phyloP scores from a whole-genome alignment of 2,329 filamentous ascomycete species.

The Monosporascus sp. region DNA sequence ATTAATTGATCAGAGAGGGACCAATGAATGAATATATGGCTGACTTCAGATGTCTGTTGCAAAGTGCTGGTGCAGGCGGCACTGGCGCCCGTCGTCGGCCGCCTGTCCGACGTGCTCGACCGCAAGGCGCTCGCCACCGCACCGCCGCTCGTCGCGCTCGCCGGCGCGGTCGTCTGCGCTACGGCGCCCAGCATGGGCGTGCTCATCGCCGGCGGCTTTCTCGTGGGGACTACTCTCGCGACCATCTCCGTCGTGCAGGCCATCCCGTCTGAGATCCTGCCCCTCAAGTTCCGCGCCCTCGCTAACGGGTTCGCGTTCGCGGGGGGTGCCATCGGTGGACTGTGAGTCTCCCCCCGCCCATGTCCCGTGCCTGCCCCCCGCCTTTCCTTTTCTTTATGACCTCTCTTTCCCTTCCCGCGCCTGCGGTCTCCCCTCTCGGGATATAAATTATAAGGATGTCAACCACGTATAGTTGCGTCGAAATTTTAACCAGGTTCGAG shows the following conservation, averaged over 20 bases:
- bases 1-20: too few relatives aligned
- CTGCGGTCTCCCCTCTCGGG: not conserved
- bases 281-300: conserved; percentile 35
- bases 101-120: conserved; percentile 51
- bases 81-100: conserved; percentile 49
- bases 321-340: conserved; percentile 44
- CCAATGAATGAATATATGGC: too few relatives aligned
- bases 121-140: conserved; percentile 47
- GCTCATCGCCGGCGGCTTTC: conserved; percentile 50
- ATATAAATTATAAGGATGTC: not conserved
- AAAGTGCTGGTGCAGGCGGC: conserved; percentile 49
- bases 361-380: conserved; percentile 27
- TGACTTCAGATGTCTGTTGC: too few relatives aligned
- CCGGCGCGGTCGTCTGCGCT: conserved; percentile 48
- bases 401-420: not conserved
- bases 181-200: conserved; percentile 50
- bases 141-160: conserved; percentile 48
- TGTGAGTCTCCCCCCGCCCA: conserved; percentile 35
- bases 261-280: conserved; percentile 51
- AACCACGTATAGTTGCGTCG: not conserved
- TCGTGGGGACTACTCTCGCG: conserved; percentile 49
- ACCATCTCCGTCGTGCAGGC: conserved; percentile 51
- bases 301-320: conserved; percentile 49
- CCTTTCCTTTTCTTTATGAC: conserved; percentile 1
- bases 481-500: not conserved